Evolutionary conservation across 768 basidiomycete species (phyloP), one percentile per base, ranked within the genome.

Genomic region (Auriscalpium vulgare): DNA sequence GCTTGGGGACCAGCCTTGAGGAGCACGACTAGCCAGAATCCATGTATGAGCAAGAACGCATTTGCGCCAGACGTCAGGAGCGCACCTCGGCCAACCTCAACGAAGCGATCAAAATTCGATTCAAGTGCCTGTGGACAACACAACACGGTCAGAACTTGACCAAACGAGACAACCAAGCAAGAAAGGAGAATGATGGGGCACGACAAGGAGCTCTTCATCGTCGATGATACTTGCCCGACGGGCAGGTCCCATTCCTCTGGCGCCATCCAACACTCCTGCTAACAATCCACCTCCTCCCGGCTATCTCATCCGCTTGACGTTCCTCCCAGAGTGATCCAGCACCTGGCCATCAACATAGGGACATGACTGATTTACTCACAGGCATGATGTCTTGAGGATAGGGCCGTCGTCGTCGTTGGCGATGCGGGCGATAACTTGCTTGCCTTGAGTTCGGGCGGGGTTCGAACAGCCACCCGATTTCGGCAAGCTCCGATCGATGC

Each of bases 1-100:
- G 83, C 78, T 57, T 75, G 82, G 56, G 91, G 91, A 55, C 95
- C 95, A 56, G 85, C 72, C 72, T 88, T 90, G 77, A 98, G 81
- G 76, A 98, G 92, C 71, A 97, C 92, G 60, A 97, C 93, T 87
- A 60, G 0, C 37, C n/a, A 19, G 48, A 7, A 4, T 29, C 29
- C 4, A 21, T 14, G 10, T 14, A 4, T 45, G 19, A 47, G 19
- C 23, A 49, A 2, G 46, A 36, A 34, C 21, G 58, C 49, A 13
- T 21, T 9, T 34, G 19, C 16, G 3, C 38, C 21, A 8, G 17
- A 9, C 8, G 11, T 13, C 19, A 35, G n/a, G 17, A 8, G 67
- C 80, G 58, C 65, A 91, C 89, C 90, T 69, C 95, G 91, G 69
- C 95, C 95, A 71, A 97, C 93, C 84, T 99, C 90, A 69, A 97